Percentiles rank a stretch among this genome's conserved stretches.
Evolutionary conservation across 2,329 filamentous ascomycete species (phyloP).

Genomic region (Pseudocercospora fijiensis): DNA sequence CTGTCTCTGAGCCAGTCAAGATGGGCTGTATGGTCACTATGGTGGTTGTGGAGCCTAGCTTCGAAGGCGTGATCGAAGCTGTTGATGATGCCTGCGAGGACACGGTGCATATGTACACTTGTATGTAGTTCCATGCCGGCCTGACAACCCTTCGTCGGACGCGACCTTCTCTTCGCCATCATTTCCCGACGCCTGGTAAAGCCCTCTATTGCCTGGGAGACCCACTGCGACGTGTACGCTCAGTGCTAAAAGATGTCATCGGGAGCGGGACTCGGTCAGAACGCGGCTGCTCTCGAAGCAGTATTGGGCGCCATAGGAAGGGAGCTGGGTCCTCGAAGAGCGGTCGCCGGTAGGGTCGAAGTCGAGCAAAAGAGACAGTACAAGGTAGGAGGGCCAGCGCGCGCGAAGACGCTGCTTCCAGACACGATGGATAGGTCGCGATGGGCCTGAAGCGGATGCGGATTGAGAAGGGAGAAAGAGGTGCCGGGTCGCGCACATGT

Average conservation of each 20-base stretch:
- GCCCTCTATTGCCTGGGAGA: not conserved
- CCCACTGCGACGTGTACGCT: not conserved
- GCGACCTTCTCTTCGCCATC: not conserved
- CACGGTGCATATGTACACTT: not conserved
- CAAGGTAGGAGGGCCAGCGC: not conserved
- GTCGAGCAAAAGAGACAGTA: not conserved
- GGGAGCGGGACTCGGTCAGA: not conserved
- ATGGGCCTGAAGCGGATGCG: not conserved
- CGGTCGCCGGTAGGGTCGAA: not conserved
- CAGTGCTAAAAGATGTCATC: not conserved
- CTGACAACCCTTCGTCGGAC: not conserved
- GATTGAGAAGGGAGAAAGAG: not conserved
- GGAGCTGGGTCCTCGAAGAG: not conserved
- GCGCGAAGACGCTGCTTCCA: not conserved
- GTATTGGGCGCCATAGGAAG: not conserved
- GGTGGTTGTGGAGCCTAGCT: not conserved
- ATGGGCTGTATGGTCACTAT: not conserved
- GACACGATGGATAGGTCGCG: not conserved
- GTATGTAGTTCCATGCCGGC: not conserved
- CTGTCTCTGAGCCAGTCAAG: not conserved
- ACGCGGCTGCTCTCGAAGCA: not conserved
- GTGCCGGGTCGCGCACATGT: not conserved
- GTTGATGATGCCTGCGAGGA: not conserved
- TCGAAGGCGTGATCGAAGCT: slow-evolving; percentile 2
- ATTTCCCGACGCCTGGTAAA: not conserved